These are phyloP conservation scores for Ogataea sp. DNA, from an alignment of 805 yeast genomes.

Conservation along the genomic window DNA sequence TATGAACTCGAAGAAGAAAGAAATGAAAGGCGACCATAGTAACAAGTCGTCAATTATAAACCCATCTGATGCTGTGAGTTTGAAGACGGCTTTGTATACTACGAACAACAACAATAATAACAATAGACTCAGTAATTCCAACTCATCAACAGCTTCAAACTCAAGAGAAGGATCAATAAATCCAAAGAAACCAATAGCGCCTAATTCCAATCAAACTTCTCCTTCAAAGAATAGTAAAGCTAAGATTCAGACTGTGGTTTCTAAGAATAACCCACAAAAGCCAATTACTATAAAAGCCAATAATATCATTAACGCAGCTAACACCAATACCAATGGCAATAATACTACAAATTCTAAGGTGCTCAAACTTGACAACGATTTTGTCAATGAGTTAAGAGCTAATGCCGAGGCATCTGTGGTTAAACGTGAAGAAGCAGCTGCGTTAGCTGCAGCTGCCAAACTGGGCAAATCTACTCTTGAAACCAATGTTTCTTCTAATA, in stretches of 20 bases:
- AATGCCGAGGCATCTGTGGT: constrained; percentile 22
- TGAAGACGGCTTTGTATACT: constrained; percentile 41
- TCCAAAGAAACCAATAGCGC: constrained; percentile 5
- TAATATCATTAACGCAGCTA: neutral
- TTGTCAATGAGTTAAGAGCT: constrained; percentile 20
- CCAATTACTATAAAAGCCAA: too few relatives aligned
- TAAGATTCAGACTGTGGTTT: too few relatives aligned
- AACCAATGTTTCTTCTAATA: neutral
- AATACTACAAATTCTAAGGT: constrained; percentile 5
- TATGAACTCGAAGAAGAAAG: constrained; percentile 14
- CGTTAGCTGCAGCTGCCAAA: constrained; percentile 16
- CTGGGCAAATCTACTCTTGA: constrained; percentile 1
- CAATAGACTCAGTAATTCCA: constrained; percentile 3
- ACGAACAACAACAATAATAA: neutral
- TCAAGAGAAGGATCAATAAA: constrained; percentile 16
- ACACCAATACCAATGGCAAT: neutral
- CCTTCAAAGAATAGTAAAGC: too few relatives aligned
- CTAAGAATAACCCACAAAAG: too few relatives aligned
- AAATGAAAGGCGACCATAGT: constrained; percentile 10
- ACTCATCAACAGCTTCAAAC: constrained; percentile 9
- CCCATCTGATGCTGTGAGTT: constrained; percentile 54
- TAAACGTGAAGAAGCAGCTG: constrained; percentile 19
- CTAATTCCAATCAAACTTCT: neutral
- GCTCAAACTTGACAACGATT: constrained; percentile 17
- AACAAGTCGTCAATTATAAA: constrained; percentile 29